These are phyloP conservation scores for Quercus bicolor DNA, from an alignment of 306 rosid genomes.

Conservation along the genomic window DNA sequence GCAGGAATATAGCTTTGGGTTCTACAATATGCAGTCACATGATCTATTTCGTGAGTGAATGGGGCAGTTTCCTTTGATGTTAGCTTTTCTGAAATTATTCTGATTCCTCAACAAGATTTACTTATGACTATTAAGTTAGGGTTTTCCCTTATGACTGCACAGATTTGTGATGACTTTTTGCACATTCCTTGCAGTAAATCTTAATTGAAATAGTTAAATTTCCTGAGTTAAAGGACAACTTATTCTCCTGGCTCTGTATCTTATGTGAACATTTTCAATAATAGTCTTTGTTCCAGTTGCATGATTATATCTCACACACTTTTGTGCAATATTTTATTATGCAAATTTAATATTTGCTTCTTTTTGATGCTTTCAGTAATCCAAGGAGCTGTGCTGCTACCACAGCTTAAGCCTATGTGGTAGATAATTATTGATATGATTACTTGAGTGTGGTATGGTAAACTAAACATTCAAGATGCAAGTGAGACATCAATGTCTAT, in stretches of 20 bases:
- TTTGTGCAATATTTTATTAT: neutral
- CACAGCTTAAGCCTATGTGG: no score
- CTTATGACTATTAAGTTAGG: neutral
- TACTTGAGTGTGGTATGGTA: neutral
- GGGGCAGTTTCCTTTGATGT: neutral
- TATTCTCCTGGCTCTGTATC: neutral
- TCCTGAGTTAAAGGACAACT: neutral
- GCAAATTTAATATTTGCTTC: neutral
- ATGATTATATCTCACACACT: neutral
- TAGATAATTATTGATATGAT: neutral
- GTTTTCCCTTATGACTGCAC: neutral
- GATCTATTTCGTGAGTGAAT: neutral
- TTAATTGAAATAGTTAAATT: neutral
- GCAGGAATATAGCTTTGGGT: no score
- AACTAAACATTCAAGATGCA: neutral
- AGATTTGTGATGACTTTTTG: neutral
- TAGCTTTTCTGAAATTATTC: neutral
- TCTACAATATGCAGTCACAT: no score
- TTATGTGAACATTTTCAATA: neutral
- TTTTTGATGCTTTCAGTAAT: conserved; percentile 39
- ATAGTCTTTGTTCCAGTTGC: neutral
- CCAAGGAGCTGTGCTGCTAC: conserved; percentile 65
- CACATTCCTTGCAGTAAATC: neutral
- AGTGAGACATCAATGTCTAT: neutral
- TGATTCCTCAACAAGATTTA: neutral